phyloP scores from a whole-genome alignment of 176 grass and related monocot genomes.

The Rhynchospora pubera region DNA sequence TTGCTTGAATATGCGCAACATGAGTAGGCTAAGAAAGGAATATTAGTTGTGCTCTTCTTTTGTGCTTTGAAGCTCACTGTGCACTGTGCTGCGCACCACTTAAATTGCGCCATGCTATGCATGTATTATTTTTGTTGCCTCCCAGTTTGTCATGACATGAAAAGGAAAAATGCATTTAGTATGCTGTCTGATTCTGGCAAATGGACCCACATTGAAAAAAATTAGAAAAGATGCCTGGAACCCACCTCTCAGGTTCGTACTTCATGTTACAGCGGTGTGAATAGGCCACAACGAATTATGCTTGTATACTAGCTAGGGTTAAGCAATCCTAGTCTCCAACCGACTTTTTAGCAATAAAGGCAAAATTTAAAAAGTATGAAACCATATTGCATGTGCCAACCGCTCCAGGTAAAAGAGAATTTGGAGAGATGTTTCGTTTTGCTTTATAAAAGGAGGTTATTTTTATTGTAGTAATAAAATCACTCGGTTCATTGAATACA shows the following conservation, averaged over 20 bases:
- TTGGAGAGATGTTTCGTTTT: not conserved
- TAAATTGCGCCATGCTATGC: not conserved
- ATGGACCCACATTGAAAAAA: not conserved
- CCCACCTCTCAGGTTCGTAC: not conserved
- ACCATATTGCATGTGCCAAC: conserved; percentile 5
- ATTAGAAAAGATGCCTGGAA: not conserved
- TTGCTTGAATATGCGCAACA: no score
- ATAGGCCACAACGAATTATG: not conserved
- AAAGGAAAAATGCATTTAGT: not conserved
- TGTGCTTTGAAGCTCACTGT: conserved; percentile 1
- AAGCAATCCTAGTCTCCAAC: not conserved
- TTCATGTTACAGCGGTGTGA: not conserved
- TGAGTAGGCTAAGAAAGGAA: conserved; percentile 17
- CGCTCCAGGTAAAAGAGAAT: not conserved
- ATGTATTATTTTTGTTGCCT: not conserved
- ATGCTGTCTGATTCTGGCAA: not conserved
- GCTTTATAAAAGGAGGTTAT: conserved; percentile 8
- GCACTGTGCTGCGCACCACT: not conserved
- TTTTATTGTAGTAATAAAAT: conserved; percentile 9
- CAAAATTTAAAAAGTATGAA: not conserved
- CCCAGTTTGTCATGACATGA: not conserved
- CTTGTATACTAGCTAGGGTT: not conserved
- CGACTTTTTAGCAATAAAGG: conserved; percentile 4
- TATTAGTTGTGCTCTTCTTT: conserved; percentile 1
- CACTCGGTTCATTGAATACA: not conserved